These are phyloP conservation scores for Jamesozyma piceae DNA, from an alignment of 805 yeast genomes.

Conservation along the genomic window DNA sequence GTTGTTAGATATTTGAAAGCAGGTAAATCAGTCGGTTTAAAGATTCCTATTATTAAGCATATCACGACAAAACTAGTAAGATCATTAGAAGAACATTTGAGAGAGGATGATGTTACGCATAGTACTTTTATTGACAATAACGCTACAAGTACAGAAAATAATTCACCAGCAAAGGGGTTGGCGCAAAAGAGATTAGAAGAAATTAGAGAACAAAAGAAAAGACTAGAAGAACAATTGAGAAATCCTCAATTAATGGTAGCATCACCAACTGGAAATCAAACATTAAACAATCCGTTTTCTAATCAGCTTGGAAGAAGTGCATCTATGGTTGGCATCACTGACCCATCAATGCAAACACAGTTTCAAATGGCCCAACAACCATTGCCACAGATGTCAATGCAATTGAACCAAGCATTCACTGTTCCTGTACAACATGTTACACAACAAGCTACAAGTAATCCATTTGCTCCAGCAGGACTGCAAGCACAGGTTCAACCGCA, in stretches of 20 bases:
- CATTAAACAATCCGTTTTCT: slow-evolving; percentile 27
- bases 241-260: slow-evolving; percentile 22
- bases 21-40: slow-evolving; percentile 84
- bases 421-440: slow-evolving; percentile 13
- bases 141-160: neutral
- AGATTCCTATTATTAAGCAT: slow-evolving; percentile 92
- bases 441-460: slow-evolving; percentile 12
- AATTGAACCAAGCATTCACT: slow-evolving; percentile 14
- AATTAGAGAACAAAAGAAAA: slow-evolving; percentile 26
- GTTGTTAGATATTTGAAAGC: slow-evolving; percentile 81
- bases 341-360: slow-evolving; percentile 9
- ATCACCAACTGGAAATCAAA: slow-evolving; percentile 20
- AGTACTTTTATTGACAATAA: slow-evolving; percentile 10
- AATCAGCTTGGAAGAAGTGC: neutral
- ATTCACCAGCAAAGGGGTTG: neutral
- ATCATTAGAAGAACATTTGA: slow-evolving; percentile 78
- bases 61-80: slow-evolving; percentile 90
- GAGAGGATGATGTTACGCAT: slow-evolving; percentile 51
- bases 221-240: slow-evolving; percentile 26
- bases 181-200: slow-evolving; percentile 30
- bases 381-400: neutral
- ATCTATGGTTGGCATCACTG: neutral
- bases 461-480: slow-evolving; percentile 4
- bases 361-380: slow-evolving; percentile 14
- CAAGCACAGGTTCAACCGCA: neutral